Evolutionary conservation across 2,329 filamentous ascomycete species (phyloP), one percentile per base, ranked within the genome.

Genomic region (Neofusicoccum cordaticola): DNA sequence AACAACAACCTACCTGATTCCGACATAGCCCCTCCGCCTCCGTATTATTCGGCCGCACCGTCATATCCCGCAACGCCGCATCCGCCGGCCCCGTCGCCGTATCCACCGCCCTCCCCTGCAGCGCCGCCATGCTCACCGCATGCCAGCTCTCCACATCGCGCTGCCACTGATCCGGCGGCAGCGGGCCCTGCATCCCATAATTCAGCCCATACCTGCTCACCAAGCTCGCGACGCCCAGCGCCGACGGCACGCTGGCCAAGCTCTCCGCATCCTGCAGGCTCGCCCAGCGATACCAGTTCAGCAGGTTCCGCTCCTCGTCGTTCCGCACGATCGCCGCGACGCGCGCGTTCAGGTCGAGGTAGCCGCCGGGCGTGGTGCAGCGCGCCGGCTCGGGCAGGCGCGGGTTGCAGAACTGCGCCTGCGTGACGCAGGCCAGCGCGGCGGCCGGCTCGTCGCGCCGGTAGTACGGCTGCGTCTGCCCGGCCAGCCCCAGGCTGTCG

Each of bases 101-200:
- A n/a, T 48, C 31, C 34, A 48, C 57, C 15, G 12, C 42, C 11
- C 44, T 22, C 22, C 42, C 42, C 44, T 47, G 57, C 57, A 47
- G 4, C 42, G 57, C 45, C 11, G 57, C 42, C 44, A 57, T 27
- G 11, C 15, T n/a, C 1, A 41, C 31, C 2, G 27, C 17, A 39
- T 50, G 45, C 73, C 72, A 77, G 44, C 69, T 66, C 19, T 70
- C 65, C 8, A 77, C 67, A 62, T 78, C 77, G 11, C 71, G 60
- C 44, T 75, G 69, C 76, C 77, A 78, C 65, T 79, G 76, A 35
- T 73, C 73, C 19, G 67, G 53, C 0, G 74, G 72, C 2, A 77
- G 57, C 3, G 65, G 60, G 6, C 39, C 57, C n/a, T 73, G 70
- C 8, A 64, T 61, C 15, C 65, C 64, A 7, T 61, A 50, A 2